Evolutionary conservation across 2,329 filamentous ascomycete species (phyloP).

Genomic region (Apiospora sp.): DNA sequence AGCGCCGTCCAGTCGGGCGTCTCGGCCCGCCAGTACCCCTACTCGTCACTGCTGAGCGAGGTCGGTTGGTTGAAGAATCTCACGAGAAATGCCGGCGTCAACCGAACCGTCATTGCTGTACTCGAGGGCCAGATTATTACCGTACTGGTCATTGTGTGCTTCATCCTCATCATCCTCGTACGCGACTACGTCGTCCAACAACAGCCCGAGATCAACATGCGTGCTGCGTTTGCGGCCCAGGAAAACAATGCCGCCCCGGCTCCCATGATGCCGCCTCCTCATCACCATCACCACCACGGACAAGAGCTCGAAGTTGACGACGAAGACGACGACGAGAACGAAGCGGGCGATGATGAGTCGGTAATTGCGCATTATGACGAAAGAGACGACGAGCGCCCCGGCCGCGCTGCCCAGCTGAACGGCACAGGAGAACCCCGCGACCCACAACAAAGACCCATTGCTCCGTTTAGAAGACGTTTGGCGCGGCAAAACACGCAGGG

Average conservation of each 20-base stretch:
- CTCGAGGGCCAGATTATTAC: slow-evolving; percentile 96
- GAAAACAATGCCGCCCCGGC: slow-evolving; percentile 39
- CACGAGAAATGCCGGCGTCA: slow-evolving; percentile 75
- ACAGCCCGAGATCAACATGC: slow-evolving; percentile 90
- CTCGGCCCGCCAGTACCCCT: slow-evolving; percentile 29
- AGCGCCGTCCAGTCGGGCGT: slow-evolving; percentile 32
- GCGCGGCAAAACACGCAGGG: slow-evolving; percentile 35
- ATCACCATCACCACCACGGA: slow-evolving; percentile 33
- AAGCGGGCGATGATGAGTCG: slow-evolving; percentile 24
- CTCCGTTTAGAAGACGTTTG: slow-evolving; percentile 37
- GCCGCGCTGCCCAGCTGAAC: slow-evolving; percentile 13
- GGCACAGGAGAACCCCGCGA: neutral
- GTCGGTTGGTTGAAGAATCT: slow-evolving; percentile 65
- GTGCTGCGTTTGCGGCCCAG: slow-evolving; percentile 67
- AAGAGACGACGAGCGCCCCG: slow-evolving; percentile 27
- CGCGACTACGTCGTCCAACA: slow-evolving; percentile 98
- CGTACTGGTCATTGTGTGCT: slow-evolving; percentile 86
- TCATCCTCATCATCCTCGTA: slow-evolving; percentile 96
- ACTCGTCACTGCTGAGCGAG: slow-evolving; percentile 61
- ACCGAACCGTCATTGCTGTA: slow-evolving; percentile 81
- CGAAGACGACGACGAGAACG: slow-evolving; percentile 22
- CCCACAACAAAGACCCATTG: slow-evolving; percentile 34
- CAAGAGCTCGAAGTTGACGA: slow-evolving; percentile 2
- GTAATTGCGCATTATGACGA: slow-evolving; percentile 27
- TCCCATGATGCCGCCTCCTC: slow-evolving; percentile 11